These are phyloP conservation scores for Alternaria ventricosa DNA, from an alignment of 2,329 filamentous ascomycete genomes.

Conservation along the genomic window DNA sequence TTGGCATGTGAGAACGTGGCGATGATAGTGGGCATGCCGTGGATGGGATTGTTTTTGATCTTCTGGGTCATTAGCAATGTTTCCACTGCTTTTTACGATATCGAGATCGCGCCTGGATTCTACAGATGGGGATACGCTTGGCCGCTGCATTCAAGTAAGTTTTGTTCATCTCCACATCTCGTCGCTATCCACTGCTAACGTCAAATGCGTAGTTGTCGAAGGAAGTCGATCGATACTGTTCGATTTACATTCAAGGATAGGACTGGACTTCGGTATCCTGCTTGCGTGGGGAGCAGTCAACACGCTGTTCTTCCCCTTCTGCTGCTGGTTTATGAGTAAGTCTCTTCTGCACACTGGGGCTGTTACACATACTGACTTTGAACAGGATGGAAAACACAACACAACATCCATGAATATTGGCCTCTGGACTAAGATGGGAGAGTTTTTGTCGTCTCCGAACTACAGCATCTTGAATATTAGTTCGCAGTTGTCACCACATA, in stretches of 20 bases:
- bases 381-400: slow-evolving; percentile 12
- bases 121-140: slow-evolving; percentile 69
- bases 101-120: slow-evolving; percentile 65
- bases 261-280: slow-evolving; percentile 66
- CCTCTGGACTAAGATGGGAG: slow-evolving; percentile 13
- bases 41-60: slow-evolving; percentile 68
- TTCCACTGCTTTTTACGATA: slow-evolving; percentile 64
- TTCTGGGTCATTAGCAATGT: slow-evolving; percentile 74
- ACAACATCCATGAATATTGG: slow-evolving; percentile 24
- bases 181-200: not conserved
- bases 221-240: slow-evolving; percentile 67
- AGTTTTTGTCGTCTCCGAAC: accelerated
- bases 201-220: slow-evolving; percentile 57
- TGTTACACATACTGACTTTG: not conserved
- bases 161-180: not conserved
- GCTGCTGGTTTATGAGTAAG: slow-evolving; percentile 50
- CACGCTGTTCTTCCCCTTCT: slow-evolving; percentile 60
- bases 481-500: not conserved
- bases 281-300: slow-evolving; percentile 65
- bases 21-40: slow-evolving; percentile 67
- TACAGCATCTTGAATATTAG: accelerated
- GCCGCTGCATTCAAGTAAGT: slow-evolving; percentile 65
- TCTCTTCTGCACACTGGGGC: not conserved
- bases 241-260: slow-evolving; percentile 63
- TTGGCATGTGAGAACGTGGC: slow-evolving; percentile 70